Evolutionary conservation across 2,329 filamentous ascomycete species (phyloP).

Genomic region (Daldinia sp.): DNA sequence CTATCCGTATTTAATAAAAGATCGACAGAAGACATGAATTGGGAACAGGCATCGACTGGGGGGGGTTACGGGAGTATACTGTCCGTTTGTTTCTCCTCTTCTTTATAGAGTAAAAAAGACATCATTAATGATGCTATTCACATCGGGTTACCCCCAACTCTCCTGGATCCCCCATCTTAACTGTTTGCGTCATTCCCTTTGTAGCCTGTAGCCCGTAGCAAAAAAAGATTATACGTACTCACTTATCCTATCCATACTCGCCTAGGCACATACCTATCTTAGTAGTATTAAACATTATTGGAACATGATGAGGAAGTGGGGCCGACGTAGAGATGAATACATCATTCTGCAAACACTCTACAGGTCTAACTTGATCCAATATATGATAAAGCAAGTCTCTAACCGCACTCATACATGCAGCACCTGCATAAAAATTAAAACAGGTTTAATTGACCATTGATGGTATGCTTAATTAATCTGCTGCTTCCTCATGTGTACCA

Average conservation of each 20-base stretch:
- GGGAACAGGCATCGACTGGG: slow-evolving; percentile 4
- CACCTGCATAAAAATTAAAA: slow-evolving; percentile 17
- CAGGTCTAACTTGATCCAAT: slow-evolving; percentile 9
- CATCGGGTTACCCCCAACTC: slow-evolving; percentile 1
- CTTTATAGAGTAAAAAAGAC: slow-evolving; percentile 17
- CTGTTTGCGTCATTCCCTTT: slow-evolving; percentile 36
- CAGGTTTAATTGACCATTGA: slow-evolving; percentile 3
- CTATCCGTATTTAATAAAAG: slow-evolving; percentile 9
- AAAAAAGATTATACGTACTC: background rate
- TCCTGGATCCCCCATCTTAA: background rate
- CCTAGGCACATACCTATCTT: background rate
- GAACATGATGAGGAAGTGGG: slow-evolving; percentile 1
- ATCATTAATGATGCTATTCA: slow-evolving; percentile 16
- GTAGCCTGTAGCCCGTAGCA: slow-evolving; percentile 14
- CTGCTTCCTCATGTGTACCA: background rate
- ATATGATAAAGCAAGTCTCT: slow-evolving; percentile 19
- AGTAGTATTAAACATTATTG: background rate
- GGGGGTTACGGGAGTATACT: background rate
- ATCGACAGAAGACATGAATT: slow-evolving; percentile 11
- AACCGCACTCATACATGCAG: background rate
- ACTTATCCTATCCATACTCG: background rate
- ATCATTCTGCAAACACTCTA: slow-evolving; percentile 16
- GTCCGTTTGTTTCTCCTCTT: slow-evolving; percentile 20
- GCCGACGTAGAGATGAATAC: slow-evolving; percentile 20
- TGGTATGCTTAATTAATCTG: slow-evolving; percentile 10